Evolutionary conservation across 441 rosid genomes (phyloP), one percentile per base, ranked within the genome.

Genomic region (Geranium incanum): DNA sequence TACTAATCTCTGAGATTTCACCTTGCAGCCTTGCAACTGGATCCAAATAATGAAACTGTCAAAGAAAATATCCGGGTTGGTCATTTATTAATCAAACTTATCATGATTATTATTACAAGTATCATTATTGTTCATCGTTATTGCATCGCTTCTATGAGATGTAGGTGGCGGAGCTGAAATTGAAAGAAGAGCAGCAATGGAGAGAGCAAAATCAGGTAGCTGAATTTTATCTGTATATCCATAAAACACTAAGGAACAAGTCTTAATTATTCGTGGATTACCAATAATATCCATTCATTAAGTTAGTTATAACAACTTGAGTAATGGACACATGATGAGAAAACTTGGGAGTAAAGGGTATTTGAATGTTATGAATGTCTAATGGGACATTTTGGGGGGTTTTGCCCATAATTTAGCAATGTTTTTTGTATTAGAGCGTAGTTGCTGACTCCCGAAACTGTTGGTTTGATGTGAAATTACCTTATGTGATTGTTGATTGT

Each of bases 61-160:
- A 89, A 84, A 80, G 95, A 86, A 81, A 90, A 90, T 71, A 87
- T 90, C 76, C 82, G 73, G 97, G 97, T 90, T 68, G 70, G 84
- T 76, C 72, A 41, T 60, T 62, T 48, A 70, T 13, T 71, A 67
- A 0, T 12, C 5, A 36, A 4, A 48, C 21, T 21, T 3, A n/a
- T 66, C 36, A 9, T 64, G 1, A 28, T 28, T 28, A 12, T 9
- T 9, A 6, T 60, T 36, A 18, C 23, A 23, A 1, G 12, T 18
- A 36, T 36, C 63, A 1, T 3, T 36, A 57, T 36, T 65, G 37
- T 33, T 60, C 13, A 65, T 4, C 13, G 33, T 68, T 23, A 60
- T 48, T 13, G 73, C 21, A 48, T 74, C 64, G 8, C 52, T 45
- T 45, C 52, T 12, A 1, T 66, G 64, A 48, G 78, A 80, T 67